A percentile compares a stretch with the other conserved stretches of the same genome.
Evolutionary conservation across 257 asterid species (phyloP).

Genomic region (Hygrophila difformis): DNA sequence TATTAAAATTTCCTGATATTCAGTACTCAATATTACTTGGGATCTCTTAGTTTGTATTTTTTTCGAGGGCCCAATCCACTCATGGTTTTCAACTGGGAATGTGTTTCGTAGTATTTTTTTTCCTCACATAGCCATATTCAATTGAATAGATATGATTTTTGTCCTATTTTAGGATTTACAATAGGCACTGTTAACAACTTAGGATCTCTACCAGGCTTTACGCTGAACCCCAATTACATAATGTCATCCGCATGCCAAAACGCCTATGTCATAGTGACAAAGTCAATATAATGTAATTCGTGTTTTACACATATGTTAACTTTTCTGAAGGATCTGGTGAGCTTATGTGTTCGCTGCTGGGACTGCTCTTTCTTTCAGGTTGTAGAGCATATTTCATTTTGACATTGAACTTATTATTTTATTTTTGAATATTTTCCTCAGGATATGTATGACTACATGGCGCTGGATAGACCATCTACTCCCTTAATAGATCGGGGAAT

Average conservation of each 20-base stretch:
- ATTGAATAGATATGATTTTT: too few species aligned
- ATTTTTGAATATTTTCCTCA: slow-evolving; percentile 25
- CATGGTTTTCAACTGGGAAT: too few species aligned
- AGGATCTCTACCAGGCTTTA: too few species aligned
- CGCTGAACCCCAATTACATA: neutral
- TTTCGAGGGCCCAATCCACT: too few species aligned
- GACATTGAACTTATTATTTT: slow-evolving; percentile 8
- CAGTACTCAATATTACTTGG: too few species aligned
- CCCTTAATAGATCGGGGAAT: slow-evolving; percentile 92
- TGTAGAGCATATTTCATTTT: slow-evolving; percentile 3
- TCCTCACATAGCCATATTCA: too few species aligned
- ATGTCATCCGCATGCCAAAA: slow-evolving; percentile 7
- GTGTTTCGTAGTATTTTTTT: too few species aligned
- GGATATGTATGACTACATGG: slow-evolving; percentile 99
- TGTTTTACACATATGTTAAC: slow-evolving; percentile 4
- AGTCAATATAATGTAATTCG: slow-evolving; percentile 2
- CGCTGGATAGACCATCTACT: slow-evolving; percentile 88
- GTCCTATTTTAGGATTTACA: too few species aligned
- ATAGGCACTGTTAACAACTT: too few species aligned
- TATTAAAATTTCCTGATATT: too few species aligned
- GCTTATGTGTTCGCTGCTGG: neutral
- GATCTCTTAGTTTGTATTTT: too few species aligned
- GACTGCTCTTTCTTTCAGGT: slow-evolving; percentile 3
- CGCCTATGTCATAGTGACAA: slow-evolving; percentile 3
- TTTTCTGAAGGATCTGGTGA: neutral